Conservation (phyloP, 139 green algal species). For the Spirogloea muscicola region DNA sequence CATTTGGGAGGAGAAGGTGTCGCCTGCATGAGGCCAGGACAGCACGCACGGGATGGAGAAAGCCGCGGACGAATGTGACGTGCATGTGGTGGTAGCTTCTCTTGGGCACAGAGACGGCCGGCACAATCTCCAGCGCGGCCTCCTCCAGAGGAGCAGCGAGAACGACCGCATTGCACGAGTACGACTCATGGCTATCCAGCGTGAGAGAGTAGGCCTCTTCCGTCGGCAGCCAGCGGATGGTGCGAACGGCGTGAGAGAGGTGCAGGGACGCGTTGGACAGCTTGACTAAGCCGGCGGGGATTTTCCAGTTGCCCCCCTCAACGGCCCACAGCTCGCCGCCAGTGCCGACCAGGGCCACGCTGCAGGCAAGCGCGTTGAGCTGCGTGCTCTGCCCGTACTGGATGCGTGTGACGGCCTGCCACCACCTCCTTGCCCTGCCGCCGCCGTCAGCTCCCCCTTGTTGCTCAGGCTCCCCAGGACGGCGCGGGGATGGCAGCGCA, state of each 20-base stretch:
- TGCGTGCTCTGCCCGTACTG: constrained; percentile 28
- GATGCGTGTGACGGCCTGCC: constrained; percentile 35
- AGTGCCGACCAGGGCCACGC: constrained; percentile 19
- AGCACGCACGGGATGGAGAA: constrained; percentile 1
- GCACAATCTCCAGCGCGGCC: constrained; percentile 8
- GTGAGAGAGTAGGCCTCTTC: background rate
- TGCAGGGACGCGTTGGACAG: constrained; percentile 27
- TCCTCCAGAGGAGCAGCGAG: constrained; percentile 36
- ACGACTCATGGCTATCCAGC: background rate
- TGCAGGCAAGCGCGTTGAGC: constrained; percentile 23
- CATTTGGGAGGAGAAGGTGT: background rate
- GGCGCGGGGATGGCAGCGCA: too few relatives aligned
- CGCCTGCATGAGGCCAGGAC: background rate
- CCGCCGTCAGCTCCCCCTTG: background rate
- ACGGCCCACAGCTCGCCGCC: constrained; percentile 31
- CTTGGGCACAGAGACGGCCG: background rate
- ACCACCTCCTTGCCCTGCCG: background rate
- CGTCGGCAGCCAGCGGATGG: background rate
- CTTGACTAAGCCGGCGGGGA: constrained; percentile 18
- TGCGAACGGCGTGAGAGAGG: background rate
- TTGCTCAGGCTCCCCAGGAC: too few relatives aligned
- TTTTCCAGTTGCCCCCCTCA: constrained; percentile 19
- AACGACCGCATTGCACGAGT: constrained; percentile 21
- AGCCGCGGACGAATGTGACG: constrained; percentile 29
- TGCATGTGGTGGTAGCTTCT: constrained; percentile 29